These are phyloP conservation scores for Nyssa sinensis DNA, from an alignment of 148 eudicot genomes.

Conservation along the genomic window DNA sequence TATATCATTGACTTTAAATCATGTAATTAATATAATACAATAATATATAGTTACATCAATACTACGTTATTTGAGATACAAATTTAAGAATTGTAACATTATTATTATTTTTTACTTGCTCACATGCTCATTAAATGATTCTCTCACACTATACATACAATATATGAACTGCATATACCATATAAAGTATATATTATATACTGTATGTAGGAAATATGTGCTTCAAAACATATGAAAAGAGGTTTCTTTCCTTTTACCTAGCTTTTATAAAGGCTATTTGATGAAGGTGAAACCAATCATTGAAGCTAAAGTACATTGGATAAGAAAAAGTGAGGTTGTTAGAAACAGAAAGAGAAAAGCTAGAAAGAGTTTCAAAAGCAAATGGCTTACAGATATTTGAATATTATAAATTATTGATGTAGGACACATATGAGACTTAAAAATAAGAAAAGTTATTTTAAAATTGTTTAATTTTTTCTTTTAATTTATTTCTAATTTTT, in stretches of 20 bases:
- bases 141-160: background rate
- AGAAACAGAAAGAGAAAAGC: slow-evolving; percentile 14
- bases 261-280: slow-evolving; percentile 6
- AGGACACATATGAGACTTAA: no score
- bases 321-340: slow-evolving; percentile 33
- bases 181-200: no score
- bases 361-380: background rate
- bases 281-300: background rate
- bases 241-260: slow-evolving; percentile 23
- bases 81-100: no score
- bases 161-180: background rate
- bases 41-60: no score
- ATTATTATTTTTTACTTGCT: background rate
- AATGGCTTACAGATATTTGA: slow-evolving; percentile 2
- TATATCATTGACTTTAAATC: background rate
- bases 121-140: background rate
- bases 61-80: no score
- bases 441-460: no score
- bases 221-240: slow-evolving; percentile 14
- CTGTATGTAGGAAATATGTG: background rate
- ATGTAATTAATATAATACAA: no score
- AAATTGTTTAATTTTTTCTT: no score
- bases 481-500: no score
- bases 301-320: background rate
- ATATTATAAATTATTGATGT: no score